Evolutionary conservation across 2,329 filamentous ascomycete species (phyloP).

Genomic region (Sphaerulina vaccinii): DNA sequence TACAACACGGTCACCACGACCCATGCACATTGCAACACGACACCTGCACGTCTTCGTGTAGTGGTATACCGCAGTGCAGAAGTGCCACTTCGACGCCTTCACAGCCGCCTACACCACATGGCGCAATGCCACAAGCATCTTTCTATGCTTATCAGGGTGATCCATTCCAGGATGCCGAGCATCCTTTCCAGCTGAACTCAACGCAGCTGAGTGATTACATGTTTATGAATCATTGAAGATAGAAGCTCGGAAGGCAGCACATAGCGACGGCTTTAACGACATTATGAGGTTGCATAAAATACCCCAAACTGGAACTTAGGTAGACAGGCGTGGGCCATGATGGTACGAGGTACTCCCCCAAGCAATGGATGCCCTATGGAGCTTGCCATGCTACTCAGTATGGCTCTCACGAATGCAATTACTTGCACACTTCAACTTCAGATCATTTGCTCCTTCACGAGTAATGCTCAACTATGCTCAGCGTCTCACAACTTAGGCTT

Average conservation of each 20-base stretch:
- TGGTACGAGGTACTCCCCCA: too few relatives aligned
- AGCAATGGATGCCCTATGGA: too few relatives aligned
- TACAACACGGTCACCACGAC: conserved; percentile 4
- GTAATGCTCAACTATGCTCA: too few relatives aligned
- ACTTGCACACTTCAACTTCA: too few relatives aligned
- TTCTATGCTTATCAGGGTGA: conserved; percentile 24
- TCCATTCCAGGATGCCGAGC: conserved; percentile 24
- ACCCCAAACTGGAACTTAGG: background rate
- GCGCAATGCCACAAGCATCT: conserved; percentile 12
- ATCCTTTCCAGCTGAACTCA: conserved; percentile 24
- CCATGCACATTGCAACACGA: conserved; percentile 7
- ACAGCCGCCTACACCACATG: conserved; percentile 23
- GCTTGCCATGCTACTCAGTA: too few relatives aligned
- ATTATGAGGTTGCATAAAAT: background rate
- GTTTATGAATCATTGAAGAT: conserved; percentile 22
- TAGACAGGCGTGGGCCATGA: background rate
- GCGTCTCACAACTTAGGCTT: conserved; percentile 22
- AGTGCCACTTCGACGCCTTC: conserved; percentile 25
- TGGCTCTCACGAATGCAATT: too few relatives aligned
- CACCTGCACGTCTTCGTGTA: conserved; percentile 15
- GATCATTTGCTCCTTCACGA: too few relatives aligned
- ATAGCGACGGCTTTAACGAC: too few relatives aligned
- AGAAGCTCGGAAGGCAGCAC: background rate
- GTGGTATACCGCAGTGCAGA: conserved; percentile 21
- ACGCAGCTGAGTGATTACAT: conserved; percentile 24